Evolutionary conservation across 352 stramenopile species (phyloP).

Genomic region (Pythium rishiriense): DNA sequence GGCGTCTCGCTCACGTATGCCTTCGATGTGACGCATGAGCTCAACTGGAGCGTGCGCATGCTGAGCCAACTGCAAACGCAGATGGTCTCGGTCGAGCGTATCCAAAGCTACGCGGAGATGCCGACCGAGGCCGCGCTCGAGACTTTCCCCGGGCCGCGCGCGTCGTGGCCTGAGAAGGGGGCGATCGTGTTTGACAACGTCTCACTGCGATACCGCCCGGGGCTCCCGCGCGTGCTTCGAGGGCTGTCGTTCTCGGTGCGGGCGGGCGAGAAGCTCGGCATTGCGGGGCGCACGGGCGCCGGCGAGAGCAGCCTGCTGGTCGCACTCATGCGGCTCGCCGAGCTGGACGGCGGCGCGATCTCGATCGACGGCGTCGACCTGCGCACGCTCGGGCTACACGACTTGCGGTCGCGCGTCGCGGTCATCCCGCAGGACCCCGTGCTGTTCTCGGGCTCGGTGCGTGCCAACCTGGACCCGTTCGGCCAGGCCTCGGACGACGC

Average conservation of each 20-base stretch:
- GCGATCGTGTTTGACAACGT: constrained; percentile 34
- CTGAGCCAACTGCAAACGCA: constrained; percentile 78
- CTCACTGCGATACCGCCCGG: constrained; percentile 37
- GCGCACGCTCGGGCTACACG: constrained; percentile 28
- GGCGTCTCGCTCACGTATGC: constrained; percentile 80
- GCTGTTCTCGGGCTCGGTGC: constrained; percentile 86
- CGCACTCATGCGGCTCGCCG: constrained; percentile 38
- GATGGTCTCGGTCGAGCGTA: constrained; percentile 77
- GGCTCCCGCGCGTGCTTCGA: constrained; percentile 37
- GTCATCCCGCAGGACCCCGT: constrained; percentile 89
- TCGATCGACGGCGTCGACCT: constrained; percentile 86
- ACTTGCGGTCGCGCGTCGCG: constrained; percentile 15
- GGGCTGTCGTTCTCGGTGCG: constrained; percentile 32
- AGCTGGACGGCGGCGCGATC: constrained; percentile 50
- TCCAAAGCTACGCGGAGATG: constrained; percentile 69
- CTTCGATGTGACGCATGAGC: constrained; percentile 78
- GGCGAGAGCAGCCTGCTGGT: constrained; percentile 45
- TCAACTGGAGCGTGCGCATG: constrained; percentile 74
- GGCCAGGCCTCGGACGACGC: constrained; percentile 57
- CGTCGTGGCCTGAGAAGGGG: constrained; percentile 30
- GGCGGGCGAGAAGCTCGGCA: constrained; percentile 32
- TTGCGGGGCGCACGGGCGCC: constrained; percentile 30
- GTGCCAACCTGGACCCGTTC: constrained; percentile 92
- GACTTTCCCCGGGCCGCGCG: constrained; percentile 11
- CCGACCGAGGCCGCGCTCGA: constrained; percentile 45